Evolutionary conservation across 208 protist genomes (phyloP), one percentile per base, ranked within the genome.

Genomic region (Porcisia hertigi): DNA sequence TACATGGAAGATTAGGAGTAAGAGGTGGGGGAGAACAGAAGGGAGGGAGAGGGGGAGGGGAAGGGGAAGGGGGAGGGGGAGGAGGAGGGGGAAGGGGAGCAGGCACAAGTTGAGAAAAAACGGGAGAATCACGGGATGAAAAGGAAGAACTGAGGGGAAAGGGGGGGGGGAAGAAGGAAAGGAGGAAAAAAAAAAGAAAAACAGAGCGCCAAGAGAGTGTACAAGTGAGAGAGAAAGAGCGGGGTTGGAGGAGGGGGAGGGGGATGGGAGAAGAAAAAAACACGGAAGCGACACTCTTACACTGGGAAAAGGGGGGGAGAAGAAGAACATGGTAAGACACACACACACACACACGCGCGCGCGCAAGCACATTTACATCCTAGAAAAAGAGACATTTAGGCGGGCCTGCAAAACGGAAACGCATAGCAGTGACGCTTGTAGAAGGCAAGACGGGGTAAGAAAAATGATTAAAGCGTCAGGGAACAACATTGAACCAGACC

Each of bases 201-300:
- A n/a, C n/a, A n/a, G n/a, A n/a, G n/a, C n/a, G n/a, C n/a, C n/a
- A n/a, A n/a, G n/a, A n/a, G n/a, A n/a, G n/a, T n/a, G n/a, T n/a
- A n/a, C n/a, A n/a, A n/a, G n/a, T n/a, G n/a, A n/a, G n/a, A n/a
- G 12, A 70, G 36, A 41, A 41, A 77, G 76, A 49, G 67, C 71
- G 39, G 62, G 12, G 62, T 5, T 2, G 20, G 8, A 67, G 62
- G 18, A 67, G 25, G 41, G 62, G 34, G 3, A 9, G 30, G 62
- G 7, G 62, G 18, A 66, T 75, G n/a, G 55, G 60, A 71, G 63
- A 64, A 73, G 47, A 73, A 63, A 63, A 47, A 63, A 76, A 2
- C 9, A 65, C 1, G 59, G 59, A 41, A 65, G 59, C 30, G 36
- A 23, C 23, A 39, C 58, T 9, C 58, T 62, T 11, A 16, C 25